Percentiles rank a stretch among this genome's conserved stretches.
Evolutionary conservation across 2,329 filamentous ascomycete genomes (phyloP).

Genomic region (Didymosphaeria variabile): DNA sequence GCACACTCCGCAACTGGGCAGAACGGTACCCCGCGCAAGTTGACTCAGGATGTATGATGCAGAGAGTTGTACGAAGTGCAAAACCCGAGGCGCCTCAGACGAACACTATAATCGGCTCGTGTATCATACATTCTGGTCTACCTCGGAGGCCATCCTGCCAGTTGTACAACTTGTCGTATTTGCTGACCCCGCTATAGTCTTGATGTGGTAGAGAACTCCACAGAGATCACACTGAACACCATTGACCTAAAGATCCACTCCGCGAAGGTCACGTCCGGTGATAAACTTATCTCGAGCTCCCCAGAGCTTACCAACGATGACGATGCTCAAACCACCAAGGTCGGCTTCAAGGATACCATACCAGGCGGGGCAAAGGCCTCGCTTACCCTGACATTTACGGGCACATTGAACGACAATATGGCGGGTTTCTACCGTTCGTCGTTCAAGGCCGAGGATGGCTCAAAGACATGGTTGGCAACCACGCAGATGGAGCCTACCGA

Average conservation of each 20-base stretch:
- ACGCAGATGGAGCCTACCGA: slow-evolving; percentile 98
- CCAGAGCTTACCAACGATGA: slow-evolving; percentile 78
- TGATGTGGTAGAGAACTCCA: slow-evolving; percentile 84
- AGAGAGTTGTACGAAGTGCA: neutral
- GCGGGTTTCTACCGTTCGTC: slow-evolving; percentile 96
- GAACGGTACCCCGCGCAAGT: neutral
- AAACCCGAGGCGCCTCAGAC: neutral
- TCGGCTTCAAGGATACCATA: slow-evolving; percentile 79
- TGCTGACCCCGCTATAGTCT: slow-evolving; percentile 60
- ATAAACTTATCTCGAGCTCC: slow-evolving; percentile 66
- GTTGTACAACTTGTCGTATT: neutral
- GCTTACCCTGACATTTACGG: slow-evolving; percentile 80
- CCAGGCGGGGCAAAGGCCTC: slow-evolving; percentile 79
- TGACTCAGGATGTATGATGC: neutral
- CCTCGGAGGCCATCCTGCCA: neutral
- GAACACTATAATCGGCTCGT: neutral
- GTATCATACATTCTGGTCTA: neutral
- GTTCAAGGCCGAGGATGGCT: slow-evolving; percentile 84
- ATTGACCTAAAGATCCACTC: slow-evolving; percentile 84
- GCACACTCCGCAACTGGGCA: neutral
- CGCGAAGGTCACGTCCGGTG: slow-evolving; percentile 72
- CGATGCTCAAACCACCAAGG: slow-evolving; percentile 80
- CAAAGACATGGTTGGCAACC: slow-evolving; percentile 82
- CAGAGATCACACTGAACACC: slow-evolving; percentile 86
- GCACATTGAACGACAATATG: slow-evolving; percentile 91